Evolutionary conservation across 768 basidiomycete genomes (phyloP).

Genomic region (Mycena pura): DNA sequence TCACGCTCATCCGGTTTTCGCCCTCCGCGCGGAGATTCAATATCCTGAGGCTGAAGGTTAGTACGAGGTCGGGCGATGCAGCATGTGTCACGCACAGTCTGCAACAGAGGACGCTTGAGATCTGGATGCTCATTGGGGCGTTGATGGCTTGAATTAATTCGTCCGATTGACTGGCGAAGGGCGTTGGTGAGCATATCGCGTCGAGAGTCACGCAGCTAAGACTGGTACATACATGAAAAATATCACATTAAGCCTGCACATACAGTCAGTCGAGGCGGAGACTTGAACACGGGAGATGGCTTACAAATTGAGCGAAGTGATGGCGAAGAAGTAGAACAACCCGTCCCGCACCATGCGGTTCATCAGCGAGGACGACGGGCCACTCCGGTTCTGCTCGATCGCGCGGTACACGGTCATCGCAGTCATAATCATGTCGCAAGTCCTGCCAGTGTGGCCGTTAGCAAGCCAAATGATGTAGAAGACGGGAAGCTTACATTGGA

Average conservation of each 20-base stretch:
- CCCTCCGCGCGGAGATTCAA: constrained; percentile 16
- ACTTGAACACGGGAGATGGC: neutral
- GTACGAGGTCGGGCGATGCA: neutral
- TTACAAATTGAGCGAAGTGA: constrained; percentile 23
- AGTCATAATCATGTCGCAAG: constrained; percentile 24
- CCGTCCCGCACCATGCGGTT: constrained; percentile 23
- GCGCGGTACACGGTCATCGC: constrained; percentile 16
- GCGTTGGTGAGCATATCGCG: neutral
- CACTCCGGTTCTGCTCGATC: constrained; percentile 12
- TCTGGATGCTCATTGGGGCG: constrained; percentile 27
- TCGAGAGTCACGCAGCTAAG: neutral
- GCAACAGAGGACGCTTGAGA: constrained; percentile 25
- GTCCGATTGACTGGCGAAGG: constrained; percentile 7
- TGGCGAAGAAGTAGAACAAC: constrained; percentile 23
- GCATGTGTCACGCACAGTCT: constrained; percentile 6
- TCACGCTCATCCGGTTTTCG: neutral
- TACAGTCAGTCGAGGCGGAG: neutral
- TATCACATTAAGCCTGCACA: constrained; percentile 21
- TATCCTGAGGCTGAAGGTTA: neutral
- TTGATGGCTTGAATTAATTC: constrained; percentile 24
- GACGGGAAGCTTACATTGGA: constrained; percentile 20
- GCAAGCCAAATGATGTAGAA: too few species aligned
- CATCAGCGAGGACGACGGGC: constrained; percentile 18
- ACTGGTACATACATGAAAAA: constrained; percentile 26
- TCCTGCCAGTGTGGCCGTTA: constrained; percentile 8